A percentile compares a stretch with the other conserved stretches of the same genome.
Conservation (phyloP, 768 basidiomycete species). For the Calocybe gangraenosa region DNA sequence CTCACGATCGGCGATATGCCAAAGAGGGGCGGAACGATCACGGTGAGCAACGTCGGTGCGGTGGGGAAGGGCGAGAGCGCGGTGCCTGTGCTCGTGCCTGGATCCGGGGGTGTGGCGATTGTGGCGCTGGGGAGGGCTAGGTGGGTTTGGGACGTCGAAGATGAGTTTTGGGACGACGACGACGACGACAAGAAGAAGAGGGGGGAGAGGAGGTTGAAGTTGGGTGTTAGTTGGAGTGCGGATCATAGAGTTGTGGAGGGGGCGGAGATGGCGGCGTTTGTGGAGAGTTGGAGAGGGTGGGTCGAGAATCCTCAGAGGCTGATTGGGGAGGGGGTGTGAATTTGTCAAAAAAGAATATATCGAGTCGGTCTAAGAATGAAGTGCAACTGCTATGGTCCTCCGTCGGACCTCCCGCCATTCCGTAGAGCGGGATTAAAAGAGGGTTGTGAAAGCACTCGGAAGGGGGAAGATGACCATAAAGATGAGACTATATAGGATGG, state of each 20-base stretch:
- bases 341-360: too few species aligned
- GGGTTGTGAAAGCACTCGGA: too few species aligned
- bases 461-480: too few species aligned
- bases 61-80: slow-evolving; percentile 72
- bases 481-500: too few species aligned
- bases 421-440: too few species aligned
- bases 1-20: slow-evolving; percentile 70
- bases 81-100: slow-evolving; percentile 72
- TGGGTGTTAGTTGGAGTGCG: slow-evolving; percentile 77
- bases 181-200: slow-evolving; percentile 28
- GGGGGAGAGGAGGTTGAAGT: slow-evolving; percentile 52
- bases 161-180: too few species aligned
- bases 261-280: slow-evolving; percentile 84
- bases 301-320: slow-evolving; percentile 73
- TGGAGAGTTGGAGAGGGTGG: slow-evolving; percentile 79
- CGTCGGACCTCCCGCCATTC: too few species aligned
- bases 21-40: slow-evolving; percentile 71
- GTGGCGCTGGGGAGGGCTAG: slow-evolving; percentile 76
- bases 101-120: slow-evolving; percentile 75
- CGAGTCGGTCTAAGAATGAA: too few species aligned
- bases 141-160: slow-evolving; percentile 67
- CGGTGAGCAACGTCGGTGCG: slow-evolving; percentile 79
- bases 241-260: slow-evolving; percentile 89
- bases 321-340: slow-evolving; percentile 53
- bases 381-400: too few species aligned